phyloP scores from a whole-genome alignment of 441 rosid genomes.

The Capsella rubella region DNA sequence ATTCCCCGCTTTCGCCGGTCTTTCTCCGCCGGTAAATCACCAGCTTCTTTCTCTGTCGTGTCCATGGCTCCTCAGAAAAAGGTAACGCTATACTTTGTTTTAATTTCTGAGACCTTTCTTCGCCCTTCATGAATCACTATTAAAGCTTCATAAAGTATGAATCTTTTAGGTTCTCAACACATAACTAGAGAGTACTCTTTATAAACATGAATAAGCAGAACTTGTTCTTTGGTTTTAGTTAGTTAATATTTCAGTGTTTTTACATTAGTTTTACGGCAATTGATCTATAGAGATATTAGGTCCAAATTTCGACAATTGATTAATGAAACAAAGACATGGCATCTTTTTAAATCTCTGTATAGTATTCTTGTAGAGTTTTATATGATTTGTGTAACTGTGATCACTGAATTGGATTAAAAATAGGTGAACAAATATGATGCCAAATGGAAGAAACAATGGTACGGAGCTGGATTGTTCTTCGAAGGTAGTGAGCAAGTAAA shows the following conservation, averaged over 20 bases:
- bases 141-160: not conserved
- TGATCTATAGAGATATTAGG: conserved; percentile 1
- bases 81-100: conserved; percentile 47
- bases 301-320: not conserved
- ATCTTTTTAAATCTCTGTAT: not conserved
- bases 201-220: not conserved
- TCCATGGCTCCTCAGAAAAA: conserved; percentile 82
- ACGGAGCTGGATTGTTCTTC: conserved; percentile 57
- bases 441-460: conserved; percentile 85
- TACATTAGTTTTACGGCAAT: not conserved
- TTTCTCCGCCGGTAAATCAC: conserved; percentile 45
- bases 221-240: conserved; percentile 4
- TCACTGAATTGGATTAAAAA: not conserved
- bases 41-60: conserved; percentile 52
- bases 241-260: not conserved
- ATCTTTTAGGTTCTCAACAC: conserved; percentile 1
- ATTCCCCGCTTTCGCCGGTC: conserved; percentile 41
- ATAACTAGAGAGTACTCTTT: not conserved
- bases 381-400: conserved; percentile 6
- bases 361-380: not conserved
- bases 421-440: conserved; percentile 82
- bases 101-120: not conserved
- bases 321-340: not conserved
- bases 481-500: conserved; percentile 88
- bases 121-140: not conserved